phyloP scores from a whole-genome alignment of 2,329 filamentous ascomycete genomes.

The Pseudogymnoascus sp. region DNA sequence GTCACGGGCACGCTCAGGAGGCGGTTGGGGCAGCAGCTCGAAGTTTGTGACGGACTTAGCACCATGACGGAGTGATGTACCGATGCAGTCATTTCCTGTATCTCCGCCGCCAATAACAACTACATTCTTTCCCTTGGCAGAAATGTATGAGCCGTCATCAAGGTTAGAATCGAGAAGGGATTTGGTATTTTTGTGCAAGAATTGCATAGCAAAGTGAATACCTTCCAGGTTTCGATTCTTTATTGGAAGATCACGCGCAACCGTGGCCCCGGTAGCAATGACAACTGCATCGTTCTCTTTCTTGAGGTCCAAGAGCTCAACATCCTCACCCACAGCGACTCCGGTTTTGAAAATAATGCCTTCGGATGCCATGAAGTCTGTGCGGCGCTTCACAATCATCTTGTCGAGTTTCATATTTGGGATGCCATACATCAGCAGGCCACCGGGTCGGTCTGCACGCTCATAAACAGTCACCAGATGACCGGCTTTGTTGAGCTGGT shows the following conservation, averaged over 20 bases:
- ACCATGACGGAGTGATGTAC: slow-evolving; percentile 89
- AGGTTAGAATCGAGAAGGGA: slow-evolving; percentile 89
- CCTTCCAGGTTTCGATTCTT: slow-evolving; percentile 81
- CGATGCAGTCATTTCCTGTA: slow-evolving; percentile 96
- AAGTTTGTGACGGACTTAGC: slow-evolving; percentile 97
- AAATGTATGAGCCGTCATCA: slow-evolving; percentile 78
- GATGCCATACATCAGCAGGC: slow-evolving; percentile 95
- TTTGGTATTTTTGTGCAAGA: slow-evolving; percentile 96
- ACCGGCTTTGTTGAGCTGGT: slow-evolving; percentile 90
- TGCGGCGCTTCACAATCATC: slow-evolving; percentile 89
- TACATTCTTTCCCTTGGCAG: slow-evolving; percentile 91
- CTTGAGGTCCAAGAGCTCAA: slow-evolving; percentile 65
- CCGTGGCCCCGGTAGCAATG: slow-evolving; percentile 86
- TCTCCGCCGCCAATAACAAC: slow-evolving; percentile 97
- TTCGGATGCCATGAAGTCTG: slow-evolving; percentile 89
- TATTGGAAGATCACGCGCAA: slow-evolving; percentile 87
- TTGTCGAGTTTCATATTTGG: slow-evolving; percentile 99
- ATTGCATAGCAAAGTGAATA: slow-evolving; percentile 95
- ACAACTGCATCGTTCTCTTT: slow-evolving; percentile 74
- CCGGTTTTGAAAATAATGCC: slow-evolving; percentile 77
- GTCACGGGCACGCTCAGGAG: slow-evolving; percentile 80
- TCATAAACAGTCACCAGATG: slow-evolving; percentile 88
- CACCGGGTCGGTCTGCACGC: slow-evolving; percentile 82
- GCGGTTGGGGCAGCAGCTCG: slow-evolving; percentile 87
- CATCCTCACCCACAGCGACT: slow-evolving; percentile 69